Percentiles rank a stretch among this genome's conserved stretches.
Evolutionary conservation across 2,329 filamentous ascomycete genomes (phyloP).

Genomic region (Ophiostoma sp.): DNA sequence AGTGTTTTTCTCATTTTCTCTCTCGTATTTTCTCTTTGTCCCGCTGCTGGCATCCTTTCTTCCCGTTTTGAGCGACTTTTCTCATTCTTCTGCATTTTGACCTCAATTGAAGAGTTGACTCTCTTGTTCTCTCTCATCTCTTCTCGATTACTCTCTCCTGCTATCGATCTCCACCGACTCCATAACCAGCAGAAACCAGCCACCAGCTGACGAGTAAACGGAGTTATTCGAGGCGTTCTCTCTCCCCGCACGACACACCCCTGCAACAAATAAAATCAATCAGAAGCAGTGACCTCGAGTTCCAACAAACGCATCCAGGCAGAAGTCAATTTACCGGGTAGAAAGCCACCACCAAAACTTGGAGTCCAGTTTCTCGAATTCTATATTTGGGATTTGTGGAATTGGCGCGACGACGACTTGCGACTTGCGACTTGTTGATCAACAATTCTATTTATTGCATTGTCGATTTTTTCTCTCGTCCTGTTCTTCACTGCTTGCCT

Average conservation of each 20-base stretch:
- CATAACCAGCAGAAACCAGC: not conserved
- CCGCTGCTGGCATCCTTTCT: constrained; percentile 1
- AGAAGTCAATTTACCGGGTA: not conserved
- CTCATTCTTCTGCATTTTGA: not conserved
- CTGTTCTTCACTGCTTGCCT: not conserved
- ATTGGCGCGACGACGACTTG: not conserved
- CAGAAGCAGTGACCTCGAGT: not conserved
- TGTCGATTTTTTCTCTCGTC: not conserved
- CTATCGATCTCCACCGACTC: not conserved
- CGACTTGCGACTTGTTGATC: not conserved
- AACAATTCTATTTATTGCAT: not conserved
- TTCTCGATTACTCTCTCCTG: not conserved
- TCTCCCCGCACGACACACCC: constrained; percentile 11
- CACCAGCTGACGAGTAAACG: not conserved
- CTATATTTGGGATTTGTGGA: constrained; percentile 2
- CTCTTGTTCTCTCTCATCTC: not conserved
- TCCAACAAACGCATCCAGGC: not conserved
- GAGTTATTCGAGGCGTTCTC: not conserved
- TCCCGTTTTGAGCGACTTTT: constrained; percentile 5
- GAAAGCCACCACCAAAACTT: not conserved
- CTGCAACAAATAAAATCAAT: constrained; percentile 2
- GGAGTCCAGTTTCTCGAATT: not conserved
- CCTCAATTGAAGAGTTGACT: not conserved
- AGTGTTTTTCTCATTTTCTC: not conserved
- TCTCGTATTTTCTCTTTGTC: not conserved